Conservation (phyloP, 108 stramenopile genomes). For the Pseudonitzschia delicatissima region DNA sequence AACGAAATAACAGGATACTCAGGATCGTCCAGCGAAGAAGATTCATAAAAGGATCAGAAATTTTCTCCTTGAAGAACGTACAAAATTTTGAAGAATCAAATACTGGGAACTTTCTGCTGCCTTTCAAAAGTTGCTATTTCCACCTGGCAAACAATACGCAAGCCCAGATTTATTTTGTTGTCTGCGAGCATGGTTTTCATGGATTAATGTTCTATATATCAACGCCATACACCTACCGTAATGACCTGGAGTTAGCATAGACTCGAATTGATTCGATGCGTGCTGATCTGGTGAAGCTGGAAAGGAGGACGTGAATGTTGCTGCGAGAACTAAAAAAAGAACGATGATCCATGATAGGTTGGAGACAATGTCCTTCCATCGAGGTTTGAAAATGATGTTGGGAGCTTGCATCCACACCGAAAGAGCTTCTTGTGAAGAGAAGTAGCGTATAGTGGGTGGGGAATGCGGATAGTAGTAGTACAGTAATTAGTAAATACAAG, state of each 20-base stretch:
- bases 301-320: too few species aligned
- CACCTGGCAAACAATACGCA: neutral
- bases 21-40: constrained; percentile 24
- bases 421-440: too few species aligned
- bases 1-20: constrained; percentile 30
- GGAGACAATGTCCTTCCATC: too few species aligned
- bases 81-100: neutral
- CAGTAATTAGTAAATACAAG: too few species aligned
- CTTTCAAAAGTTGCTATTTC: neutral
- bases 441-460: too few species aligned
- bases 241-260: constrained; percentile 11
- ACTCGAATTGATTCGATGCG: neutral
- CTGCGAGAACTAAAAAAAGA: too few species aligned
- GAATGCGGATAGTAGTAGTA: too few species aligned
- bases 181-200: neutral
- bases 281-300: constrained; percentile 12
- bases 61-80: neutral
- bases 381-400: too few species aligned
- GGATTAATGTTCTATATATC: neutral
- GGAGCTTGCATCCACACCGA: too few species aligned
- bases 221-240: constrained; percentile 7
- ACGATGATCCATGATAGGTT: too few species aligned
- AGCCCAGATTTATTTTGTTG: neutral
- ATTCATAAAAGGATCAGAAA: neutral
- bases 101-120: neutral